Conservation (phyloP, 1,139 yeast species). For the Geotrichum histeridarum region DNA sequence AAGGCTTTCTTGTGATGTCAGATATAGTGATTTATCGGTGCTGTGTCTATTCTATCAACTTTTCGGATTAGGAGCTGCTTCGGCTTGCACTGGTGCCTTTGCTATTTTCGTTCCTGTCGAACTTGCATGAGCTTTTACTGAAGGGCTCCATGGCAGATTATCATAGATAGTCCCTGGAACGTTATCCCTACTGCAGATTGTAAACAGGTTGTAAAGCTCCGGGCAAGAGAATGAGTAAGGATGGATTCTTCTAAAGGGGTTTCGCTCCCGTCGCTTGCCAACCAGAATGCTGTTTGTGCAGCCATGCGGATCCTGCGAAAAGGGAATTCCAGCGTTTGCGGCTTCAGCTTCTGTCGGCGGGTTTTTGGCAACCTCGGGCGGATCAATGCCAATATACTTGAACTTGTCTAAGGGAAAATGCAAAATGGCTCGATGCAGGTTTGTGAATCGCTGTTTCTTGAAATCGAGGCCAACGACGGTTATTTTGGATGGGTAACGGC, state of each 20-base stretch:
- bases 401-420: conserved; percentile 39
- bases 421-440: conserved; percentile 53
- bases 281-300: conserved; percentile 40
- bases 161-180: conserved; percentile 5
- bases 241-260: conserved; percentile 54
- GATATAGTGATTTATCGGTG: too few relatives aligned
- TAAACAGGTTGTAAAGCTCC: conserved; percentile 22
- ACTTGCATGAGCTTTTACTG: not conserved
- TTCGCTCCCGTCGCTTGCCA: conserved; percentile 47
- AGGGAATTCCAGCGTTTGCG: conserved; percentile 53
- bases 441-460: conserved; percentile 54
- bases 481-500: conserved; percentile 48
- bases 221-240: conserved; percentile 37
- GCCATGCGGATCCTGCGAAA: conserved; percentile 61
- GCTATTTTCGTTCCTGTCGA: too few relatives aligned
- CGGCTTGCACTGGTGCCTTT: too few relatives aligned
- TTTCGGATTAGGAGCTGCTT: too few relatives aligned
- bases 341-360: conserved; percentile 25
- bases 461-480: conserved; percentile 71
- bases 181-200: conserved; percentile 22
- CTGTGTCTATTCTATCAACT: too few relatives aligned
- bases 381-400: conserved; percentile 59
- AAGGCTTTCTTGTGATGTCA: too few relatives aligned
- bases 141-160: conserved; percentile 10
- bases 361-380: conserved; percentile 26